Evolutionary conservation across 1,284 basidiomycete species (phyloP), one percentile per base, ranked within the genome.

Genomic region (Sanghuangporus baumii): DNA sequence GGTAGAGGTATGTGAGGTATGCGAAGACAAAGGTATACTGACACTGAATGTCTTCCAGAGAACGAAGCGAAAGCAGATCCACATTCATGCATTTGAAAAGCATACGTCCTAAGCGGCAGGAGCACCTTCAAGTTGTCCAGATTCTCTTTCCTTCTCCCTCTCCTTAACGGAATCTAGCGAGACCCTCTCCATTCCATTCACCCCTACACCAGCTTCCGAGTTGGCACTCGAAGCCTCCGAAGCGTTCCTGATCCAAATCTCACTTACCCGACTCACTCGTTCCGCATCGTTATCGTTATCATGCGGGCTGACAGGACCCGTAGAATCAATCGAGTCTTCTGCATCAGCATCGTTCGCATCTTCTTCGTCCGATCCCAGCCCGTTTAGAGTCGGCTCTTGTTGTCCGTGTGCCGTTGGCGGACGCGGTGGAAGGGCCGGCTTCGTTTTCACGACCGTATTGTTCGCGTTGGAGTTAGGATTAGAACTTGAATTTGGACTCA

Each of bases 401-500:
- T 64, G 59, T 6, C 59, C 59, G 16, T 56, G 47, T 23, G 62
- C 58, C 4, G 46, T 64, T 36, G 62, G 52, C 14, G 57, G 50
- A 18, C 51, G 57, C 40, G 51, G n/a, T 20, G 52, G 52, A 6
- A 14, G 4, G 31, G 3, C 37, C 47, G 23, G 6, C 8, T 38
- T 34, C 34, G 26, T 16, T 14, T 37, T 34, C 50, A 23, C 50
- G 3, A 2, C 14, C 31, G 3, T 20, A 56, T 14, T 36, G 18
- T 34, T 23, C 11, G 6, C 34, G 16, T 6, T 16, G n/a, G 55
- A 14, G 9, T 34, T 34, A 41, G 55, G n/a, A 11, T 56, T 56
- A 38, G 55, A 40, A 51, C 18, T 46, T 16, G 16, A 16, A 46
- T 46, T 46, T 16, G 62, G 57, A 18, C 74, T 70, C 3, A 70